These are phyloP conservation scores for Onygena corvina DNA, from an alignment of 2,329 filamentous ascomycete genomes.

Conservation along the genomic window DNA sequence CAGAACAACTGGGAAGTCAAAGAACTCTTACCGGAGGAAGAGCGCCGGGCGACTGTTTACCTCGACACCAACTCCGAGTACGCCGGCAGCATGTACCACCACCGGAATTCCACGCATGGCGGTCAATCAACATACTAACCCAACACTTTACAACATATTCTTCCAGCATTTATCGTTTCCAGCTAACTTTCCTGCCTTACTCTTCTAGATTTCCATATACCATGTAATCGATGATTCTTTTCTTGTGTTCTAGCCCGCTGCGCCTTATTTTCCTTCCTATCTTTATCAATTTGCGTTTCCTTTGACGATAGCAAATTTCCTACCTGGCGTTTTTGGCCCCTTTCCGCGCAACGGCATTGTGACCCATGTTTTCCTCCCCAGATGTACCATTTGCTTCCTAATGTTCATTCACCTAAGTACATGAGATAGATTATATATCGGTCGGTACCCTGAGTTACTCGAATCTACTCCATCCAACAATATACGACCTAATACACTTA, in stretches of 20 bases:
- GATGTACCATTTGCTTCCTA: not conserved
- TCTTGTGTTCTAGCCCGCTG: not conserved
- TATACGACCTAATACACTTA: too few species aligned
- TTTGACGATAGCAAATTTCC: not conserved
- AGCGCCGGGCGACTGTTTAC: conserved; percentile 62
- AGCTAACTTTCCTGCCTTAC: not conserved
- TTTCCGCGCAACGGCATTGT: not conserved
- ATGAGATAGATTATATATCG: conserved; percentile 1
- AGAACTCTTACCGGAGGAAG: conserved; percentile 71
- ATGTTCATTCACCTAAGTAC: not conserved
- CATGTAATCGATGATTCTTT: conserved; percentile 5
- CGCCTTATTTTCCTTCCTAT: not conserved
- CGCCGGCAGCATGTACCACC: conserved; percentile 34
- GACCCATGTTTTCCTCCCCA: not conserved
- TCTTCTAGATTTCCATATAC: not conserved
- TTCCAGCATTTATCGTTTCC: not conserved
- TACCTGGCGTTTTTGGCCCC: not conserved
- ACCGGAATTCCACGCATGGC: conserved; percentile 29
- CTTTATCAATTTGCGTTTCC: not conserved
- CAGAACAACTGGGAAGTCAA: conserved; percentile 99
- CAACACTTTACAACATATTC: not conserved
- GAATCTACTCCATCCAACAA: too few species aligned
- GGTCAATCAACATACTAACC: conserved; percentile 27
- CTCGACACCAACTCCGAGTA: conserved; percentile 43
- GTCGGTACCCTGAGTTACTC: not conserved